Evolutionary conservation across 2,329 filamentous ascomycete species (phyloP), one percentile per base, ranked within the genome.

Genomic region (Chlorencoelia australis): DNA sequence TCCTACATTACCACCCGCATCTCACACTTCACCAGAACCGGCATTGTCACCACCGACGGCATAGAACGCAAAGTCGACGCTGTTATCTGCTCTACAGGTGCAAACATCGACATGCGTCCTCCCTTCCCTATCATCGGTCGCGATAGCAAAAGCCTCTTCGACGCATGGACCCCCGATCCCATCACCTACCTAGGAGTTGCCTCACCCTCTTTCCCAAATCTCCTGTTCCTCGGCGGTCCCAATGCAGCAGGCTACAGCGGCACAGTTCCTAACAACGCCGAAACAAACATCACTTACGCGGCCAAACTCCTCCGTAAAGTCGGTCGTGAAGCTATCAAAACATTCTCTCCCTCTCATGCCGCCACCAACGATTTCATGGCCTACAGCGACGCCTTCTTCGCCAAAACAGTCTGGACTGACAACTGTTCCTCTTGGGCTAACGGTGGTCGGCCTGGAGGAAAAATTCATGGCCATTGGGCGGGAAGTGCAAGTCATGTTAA

Each of bases 381-480:
- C 35, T 79, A 77, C 55, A 64, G 62, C 17, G 67, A 75, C 44
- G 65, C 67, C 0, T 75, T 73, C 51, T 75, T 74, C 47, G 54
- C 59, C 0, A 65, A 57, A 15, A 75, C 70, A 0, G 70, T 75
- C 2, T 56, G 79, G 38, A 65, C 67, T 0, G 73, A 79, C 35
- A 70, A 73, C 38, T 85, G 80, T 53, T 75, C 71, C 26, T 79
- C 73, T 0, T 85, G 81, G 81, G 81, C 80, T 41, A 85, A 85
- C 41, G 75, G 79, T 9, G 75, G 74, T 0, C 59, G 60, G 5
- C 69, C 77, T 0, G 79, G 78, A 0, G 69, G 66, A 0, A 62
- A 77, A 4, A 75, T 85, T 16, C 75, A 82, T 43, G 79, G 78
- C 0, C 52, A 82, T 5, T 86, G 79, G 71, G 81, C 80, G 0